phyloP scores from a whole-genome alignment of 192 early-diverging fungal genomes.

The Coemansia sp. region DNA sequence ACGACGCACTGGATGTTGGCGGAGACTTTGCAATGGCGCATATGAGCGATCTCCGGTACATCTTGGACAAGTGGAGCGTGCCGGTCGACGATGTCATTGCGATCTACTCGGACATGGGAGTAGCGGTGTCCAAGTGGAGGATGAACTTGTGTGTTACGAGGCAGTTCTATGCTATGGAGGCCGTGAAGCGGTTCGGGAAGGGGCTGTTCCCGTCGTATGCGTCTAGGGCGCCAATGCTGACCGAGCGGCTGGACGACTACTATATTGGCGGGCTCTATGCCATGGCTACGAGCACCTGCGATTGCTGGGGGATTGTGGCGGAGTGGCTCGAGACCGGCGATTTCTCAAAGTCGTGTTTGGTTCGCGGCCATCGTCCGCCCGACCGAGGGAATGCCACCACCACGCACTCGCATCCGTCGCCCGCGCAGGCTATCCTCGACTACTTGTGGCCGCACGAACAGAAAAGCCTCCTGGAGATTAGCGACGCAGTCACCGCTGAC shows the following conservation, averaged over 20 bases:
- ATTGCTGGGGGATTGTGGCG: slow-evolving; percentile 42
- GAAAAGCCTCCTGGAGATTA: slow-evolving; percentile 6
- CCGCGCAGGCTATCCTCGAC: slow-evolving; percentile 9
- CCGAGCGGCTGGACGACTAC: slow-evolving; percentile 72
- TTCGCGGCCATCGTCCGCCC: slow-evolving; percentile 12
- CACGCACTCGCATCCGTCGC: background rate
- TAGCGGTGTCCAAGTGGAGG: slow-evolving; percentile 21
- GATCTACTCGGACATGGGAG: slow-evolving; percentile 44
- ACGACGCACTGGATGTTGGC: slow-evolving; percentile 53
- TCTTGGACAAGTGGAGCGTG: slow-evolving; percentile 46
- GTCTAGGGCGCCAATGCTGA: slow-evolving; percentile 70
- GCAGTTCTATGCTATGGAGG: slow-evolving; percentile 55
- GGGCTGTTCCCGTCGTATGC: slow-evolving; percentile 49
- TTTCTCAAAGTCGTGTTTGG: slow-evolving; percentile 28
- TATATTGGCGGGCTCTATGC: slow-evolving; percentile 66
- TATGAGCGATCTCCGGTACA: slow-evolving; percentile 36
- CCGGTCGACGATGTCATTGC: slow-evolving; percentile 42
- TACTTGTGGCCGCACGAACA: slow-evolving; percentile 1
- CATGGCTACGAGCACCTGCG: slow-evolving; percentile 34
- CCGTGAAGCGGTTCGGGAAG: slow-evolving; percentile 51
- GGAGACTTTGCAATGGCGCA: slow-evolving; percentile 57
- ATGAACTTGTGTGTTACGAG: slow-evolving; percentile 40
- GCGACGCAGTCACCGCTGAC: slow-evolving; percentile 5
- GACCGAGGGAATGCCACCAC: background rate
- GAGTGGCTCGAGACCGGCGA: slow-evolving; percentile 47